phyloP scores from a whole-genome alignment of 768 basidiomycete genomes.

The Ramaria sp. region DNA sequence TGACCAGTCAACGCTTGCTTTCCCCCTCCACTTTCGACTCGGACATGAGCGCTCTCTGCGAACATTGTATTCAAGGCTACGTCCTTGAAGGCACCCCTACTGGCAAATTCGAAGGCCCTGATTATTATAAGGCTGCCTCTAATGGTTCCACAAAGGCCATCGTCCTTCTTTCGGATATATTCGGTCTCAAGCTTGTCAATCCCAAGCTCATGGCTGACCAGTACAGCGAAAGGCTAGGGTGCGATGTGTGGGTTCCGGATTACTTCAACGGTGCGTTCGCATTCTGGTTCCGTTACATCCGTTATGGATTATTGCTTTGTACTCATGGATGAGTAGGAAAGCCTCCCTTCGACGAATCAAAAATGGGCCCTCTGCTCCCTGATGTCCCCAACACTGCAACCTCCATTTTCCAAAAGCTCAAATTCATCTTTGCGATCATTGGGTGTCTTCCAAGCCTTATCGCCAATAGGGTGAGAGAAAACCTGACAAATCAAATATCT shows the following conservation, averaged over 20 bases:
- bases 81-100: background rate
- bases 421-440: conserved; percentile 1
- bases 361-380: conserved; percentile 20
- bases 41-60: conserved; percentile 3
- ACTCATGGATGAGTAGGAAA: conserved; percentile 16
- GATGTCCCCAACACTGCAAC: conserved; percentile 18
- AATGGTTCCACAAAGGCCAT: conserved; percentile 27
- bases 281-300: no score
- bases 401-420: background rate
- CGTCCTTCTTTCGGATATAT: conserved; percentile 45
- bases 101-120: conserved; percentile 1
- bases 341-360: conserved; percentile 18
- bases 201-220: conserved; percentile 48
- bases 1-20: background rate
- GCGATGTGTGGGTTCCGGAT: conserved; percentile 59
- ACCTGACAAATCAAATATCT: background rate
- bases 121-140: conserved; percentile 14
- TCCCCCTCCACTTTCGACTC: background rate
- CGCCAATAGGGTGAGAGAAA: conserved; percentile 4
- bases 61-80: conserved; percentile 7
- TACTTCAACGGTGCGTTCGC: conserved; percentile 27
- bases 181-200: conserved; percentile 42
- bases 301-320: background rate
- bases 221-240: conserved; percentile 34
- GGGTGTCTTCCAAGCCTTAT: background rate